phyloP scores from a whole-genome alignment of 1,284 basidiomycete genomes.

The Boletus smithii region DNA sequence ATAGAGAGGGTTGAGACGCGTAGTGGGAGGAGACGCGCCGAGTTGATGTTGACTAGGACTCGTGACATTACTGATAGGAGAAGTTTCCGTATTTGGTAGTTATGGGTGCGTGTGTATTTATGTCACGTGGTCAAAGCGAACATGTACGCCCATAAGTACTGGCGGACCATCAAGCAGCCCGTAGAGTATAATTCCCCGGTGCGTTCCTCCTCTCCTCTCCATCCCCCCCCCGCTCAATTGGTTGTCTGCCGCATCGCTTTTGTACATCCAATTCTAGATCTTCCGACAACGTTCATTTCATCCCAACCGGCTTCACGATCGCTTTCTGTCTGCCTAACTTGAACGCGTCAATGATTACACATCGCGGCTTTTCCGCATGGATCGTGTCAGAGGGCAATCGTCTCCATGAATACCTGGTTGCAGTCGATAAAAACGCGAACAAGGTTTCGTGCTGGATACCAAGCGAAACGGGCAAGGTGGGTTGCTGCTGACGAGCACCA shows the following conservation, averaged over 20 bases:
- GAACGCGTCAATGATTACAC: conserved; percentile 43
- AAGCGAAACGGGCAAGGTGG: conserved; percentile 53
- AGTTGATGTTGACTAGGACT: not conserved
- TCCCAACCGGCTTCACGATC: conserved; percentile 1
- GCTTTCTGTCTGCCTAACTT: not conserved
- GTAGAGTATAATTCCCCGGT: no score
- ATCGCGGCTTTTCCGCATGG: conserved; percentile 64
- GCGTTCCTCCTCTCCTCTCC: no score
- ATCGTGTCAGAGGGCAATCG: conserved; percentile 47
- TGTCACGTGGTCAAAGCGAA: conserved; percentile 17
- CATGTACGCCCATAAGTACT: not conserved
- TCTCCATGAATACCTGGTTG: conserved; percentile 51
- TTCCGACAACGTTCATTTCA: not conserved
- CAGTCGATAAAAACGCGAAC: conserved; percentile 41
- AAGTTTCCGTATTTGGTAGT: not conserved
- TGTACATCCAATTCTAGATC: not conserved
- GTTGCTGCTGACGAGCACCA: conserved; percentile 4
- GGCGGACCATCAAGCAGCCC: no score
- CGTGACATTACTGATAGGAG: conserved; percentile 3
- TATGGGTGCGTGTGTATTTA: conserved; percentile 18
- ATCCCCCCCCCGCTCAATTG: not conserved
- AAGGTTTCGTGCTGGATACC: conserved; percentile 64
- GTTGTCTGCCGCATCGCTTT: not conserved
- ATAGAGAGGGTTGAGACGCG: conserved; percentile 11
- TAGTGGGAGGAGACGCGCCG: conserved; percentile 5